Conservation (phyloP, 73 alveolate species). For the Tetrahymena borealis region DNA sequence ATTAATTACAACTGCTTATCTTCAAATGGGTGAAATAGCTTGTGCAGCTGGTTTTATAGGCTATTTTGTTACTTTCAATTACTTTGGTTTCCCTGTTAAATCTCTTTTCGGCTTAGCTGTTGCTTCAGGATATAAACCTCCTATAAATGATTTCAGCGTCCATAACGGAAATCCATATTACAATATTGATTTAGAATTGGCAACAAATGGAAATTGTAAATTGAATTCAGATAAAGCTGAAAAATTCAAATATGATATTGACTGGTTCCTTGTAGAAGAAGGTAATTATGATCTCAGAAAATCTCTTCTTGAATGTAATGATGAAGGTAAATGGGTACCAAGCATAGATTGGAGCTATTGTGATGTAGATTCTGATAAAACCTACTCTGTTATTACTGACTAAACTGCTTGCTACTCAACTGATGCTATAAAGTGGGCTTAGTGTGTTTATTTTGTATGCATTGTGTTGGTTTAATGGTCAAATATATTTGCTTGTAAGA, state of each 20-base stretch:
- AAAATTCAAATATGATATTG: not conserved
- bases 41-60: not conserved
- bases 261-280: not conserved
- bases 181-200: not conserved
- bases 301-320: not conserved
- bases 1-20: not conserved
- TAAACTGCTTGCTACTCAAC: constrained; percentile 13
- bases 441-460: constrained; percentile 1
- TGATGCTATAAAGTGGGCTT: constrained; percentile 20
- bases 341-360: constrained; percentile 23
- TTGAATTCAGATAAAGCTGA: not conserved
- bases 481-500: constrained; percentile 20
- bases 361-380: not conserved
- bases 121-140: constrained; percentile 9
- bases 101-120: not conserved
- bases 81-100: constrained; percentile 5
- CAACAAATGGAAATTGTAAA: constrained; percentile 6
- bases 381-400: not conserved
- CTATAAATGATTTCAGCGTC: not conserved
- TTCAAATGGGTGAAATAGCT: not conserved
- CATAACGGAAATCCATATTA: not conserved
- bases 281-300: constrained; percentile 13
- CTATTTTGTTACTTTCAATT: not conserved
- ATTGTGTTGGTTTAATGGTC: not conserved
- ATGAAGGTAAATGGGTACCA: constrained; percentile 18